Conservation (phyloP, 23 red algal species). For the Gracilaria domingensis region DNA sequence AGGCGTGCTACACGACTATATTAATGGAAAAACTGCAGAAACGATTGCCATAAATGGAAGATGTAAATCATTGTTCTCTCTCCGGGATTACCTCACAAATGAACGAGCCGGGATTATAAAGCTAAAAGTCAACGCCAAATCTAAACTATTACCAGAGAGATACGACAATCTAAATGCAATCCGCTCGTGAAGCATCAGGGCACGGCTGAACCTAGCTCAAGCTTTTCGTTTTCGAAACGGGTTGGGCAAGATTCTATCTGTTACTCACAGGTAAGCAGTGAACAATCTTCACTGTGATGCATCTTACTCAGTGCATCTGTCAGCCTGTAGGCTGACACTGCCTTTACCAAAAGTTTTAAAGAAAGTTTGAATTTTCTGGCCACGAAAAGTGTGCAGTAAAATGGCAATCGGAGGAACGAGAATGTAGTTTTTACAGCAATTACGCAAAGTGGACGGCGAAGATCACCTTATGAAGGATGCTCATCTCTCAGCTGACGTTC, state of each 20-base stretch:
- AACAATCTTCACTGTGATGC: not conserved
- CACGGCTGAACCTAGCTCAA: not conserved
- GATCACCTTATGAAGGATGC: too few relatives aligned
- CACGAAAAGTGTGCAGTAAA: too few relatives aligned
- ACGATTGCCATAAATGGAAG: slow-evolving; percentile 5
- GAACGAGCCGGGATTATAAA: not conserved
- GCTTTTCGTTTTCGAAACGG: not conserved
- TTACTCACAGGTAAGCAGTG: not conserved
- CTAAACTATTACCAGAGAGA: not conserved
- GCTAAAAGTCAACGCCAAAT: not conserved
- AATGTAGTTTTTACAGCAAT: too few relatives aligned
- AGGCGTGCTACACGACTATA: slow-evolving; percentile 5
- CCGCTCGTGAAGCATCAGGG: not conserved
- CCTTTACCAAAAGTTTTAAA: too few relatives aligned
- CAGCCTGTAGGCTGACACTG: too few relatives aligned
- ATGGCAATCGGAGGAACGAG: too few relatives aligned
- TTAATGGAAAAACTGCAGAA: slow-evolving; percentile 4
- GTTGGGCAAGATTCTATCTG: not conserved
- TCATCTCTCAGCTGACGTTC: too few relatives aligned
- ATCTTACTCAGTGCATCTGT: not conserved
- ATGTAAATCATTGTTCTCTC: not conserved
- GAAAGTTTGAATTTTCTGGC: too few relatives aligned
- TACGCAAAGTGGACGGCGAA: too few relatives aligned
- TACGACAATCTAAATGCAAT: not conserved
- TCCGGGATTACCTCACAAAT: slow-evolving; percentile 1